These are phyloP conservation scores for Nicotiana benthamiana DNA, from an alignment of 257 asterid genomes.

Conservation along the genomic window DNA sequence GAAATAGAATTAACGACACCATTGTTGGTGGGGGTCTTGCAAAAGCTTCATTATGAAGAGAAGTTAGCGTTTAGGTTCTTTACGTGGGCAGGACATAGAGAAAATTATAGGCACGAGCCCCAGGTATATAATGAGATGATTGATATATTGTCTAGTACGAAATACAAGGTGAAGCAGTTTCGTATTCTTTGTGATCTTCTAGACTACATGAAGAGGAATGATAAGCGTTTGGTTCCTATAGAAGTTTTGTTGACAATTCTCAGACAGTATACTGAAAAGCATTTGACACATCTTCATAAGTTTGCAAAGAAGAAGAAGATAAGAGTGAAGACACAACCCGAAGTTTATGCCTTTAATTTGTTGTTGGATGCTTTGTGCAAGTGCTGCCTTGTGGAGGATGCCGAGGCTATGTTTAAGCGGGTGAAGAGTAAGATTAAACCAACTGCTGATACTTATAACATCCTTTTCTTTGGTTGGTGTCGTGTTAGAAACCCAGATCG, in stretches of 20 bases:
- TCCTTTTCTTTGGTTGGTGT: constrained; percentile 89
- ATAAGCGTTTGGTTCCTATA: constrained; percentile 51
- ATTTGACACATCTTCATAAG: constrained; percentile 79
- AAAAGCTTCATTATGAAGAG: constrained; percentile 66
- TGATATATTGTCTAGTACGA: constrained; percentile 76
- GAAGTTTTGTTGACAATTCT: constrained; percentile 55
- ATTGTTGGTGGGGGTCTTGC: constrained; percentile 57
- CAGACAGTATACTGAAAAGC: constrained; percentile 67
- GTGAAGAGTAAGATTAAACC: constrained; percentile 61
- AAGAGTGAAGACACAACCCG: constrained; percentile 87
- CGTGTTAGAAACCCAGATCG: constrained; percentile 68
- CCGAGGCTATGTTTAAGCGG: constrained; percentile 56
- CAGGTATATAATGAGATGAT: constrained; percentile 70
- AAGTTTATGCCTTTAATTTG: constrained; percentile 66
- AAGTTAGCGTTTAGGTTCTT: constrained; percentile 82
- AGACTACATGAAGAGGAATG: constrained; percentile 71
- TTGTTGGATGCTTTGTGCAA: constrained; percentile 85
- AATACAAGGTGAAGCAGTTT: constrained; percentile 82
- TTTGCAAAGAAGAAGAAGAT: constrained; percentile 81
- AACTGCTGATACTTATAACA: constrained; percentile 67
- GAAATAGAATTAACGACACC: constrained; percentile 54
- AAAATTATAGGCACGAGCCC: constrained; percentile 62
- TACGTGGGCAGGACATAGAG: constrained; percentile 69
- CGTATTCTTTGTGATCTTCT: constrained; percentile 78
- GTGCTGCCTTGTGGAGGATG: constrained; percentile 82